phyloP scores from a whole-genome alignment of 2,329 filamentous ascomycete genomes.

The Blastomyces emzantsi region DNA sequence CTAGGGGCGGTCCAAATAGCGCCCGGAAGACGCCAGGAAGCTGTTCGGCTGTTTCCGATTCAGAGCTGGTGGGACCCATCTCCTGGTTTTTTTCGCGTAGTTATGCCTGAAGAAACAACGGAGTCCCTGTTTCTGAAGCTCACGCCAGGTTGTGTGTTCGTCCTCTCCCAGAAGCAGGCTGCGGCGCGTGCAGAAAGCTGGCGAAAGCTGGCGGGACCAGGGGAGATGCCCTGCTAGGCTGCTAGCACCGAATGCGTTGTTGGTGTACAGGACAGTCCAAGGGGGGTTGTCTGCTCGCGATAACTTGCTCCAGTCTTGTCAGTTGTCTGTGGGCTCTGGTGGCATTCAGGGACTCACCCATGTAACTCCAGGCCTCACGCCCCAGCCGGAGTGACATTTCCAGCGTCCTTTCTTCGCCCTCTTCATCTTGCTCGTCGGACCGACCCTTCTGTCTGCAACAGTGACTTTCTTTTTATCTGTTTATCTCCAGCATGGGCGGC shows the following conservation, averaged over 20 bases:
- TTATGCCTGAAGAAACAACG: too few relatives aligned
- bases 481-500: not conserved
- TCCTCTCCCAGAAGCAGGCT: not conserved
- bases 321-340: too few relatives aligned
- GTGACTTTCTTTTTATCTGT: not conserved
- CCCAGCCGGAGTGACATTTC: not conserved
- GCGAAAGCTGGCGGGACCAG: not conserved
- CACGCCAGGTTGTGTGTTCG: too few relatives aligned
- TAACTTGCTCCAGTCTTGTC: too few relatives aligned
- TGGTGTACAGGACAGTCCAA: too few relatives aligned
- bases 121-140: too few relatives aligned
- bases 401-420: not conserved
- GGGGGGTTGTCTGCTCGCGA: too few relatives aligned
- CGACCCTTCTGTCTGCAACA: not conserved
- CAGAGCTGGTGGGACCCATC: not conserved
- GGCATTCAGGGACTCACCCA: not conserved
- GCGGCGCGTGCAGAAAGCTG: not conserved
- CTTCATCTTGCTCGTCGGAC: not conserved
- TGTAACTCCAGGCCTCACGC: not conserved
- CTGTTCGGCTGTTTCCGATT: constrained; percentile 3
- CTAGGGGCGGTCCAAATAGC: not conserved
- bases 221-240: not conserved
- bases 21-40: not conserved
- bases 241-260: too few relatives aligned
- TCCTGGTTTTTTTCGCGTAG: too few relatives aligned